Evolutionary conservation across 1,284 basidiomycete genomes (phyloP), one percentile per base, ranked within the genome.

Genomic region (Amylostereum areolatum): DNA sequence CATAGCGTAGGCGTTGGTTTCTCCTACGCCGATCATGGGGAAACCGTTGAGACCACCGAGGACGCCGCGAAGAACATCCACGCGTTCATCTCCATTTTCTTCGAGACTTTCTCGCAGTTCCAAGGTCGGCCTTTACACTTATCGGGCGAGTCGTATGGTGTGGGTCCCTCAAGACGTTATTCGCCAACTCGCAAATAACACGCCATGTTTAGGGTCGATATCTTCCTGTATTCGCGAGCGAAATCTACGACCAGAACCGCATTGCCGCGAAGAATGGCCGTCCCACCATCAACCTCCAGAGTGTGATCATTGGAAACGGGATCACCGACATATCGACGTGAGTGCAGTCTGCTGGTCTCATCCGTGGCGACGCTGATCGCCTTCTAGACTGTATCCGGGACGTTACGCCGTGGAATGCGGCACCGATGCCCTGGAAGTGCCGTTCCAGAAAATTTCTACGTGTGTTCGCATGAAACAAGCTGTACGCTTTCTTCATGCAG

Each of bases 141-240:
- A 46, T 72, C 85, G 1, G 85, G 85, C 36, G 85, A 89, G 63
- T 85, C 81, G 0, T 86, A 85, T 54, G 79, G 73, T 7, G 78
- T 77, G 52, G 57, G 72, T 61, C 8, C 12, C 12, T 6, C 18
- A 27, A 66, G 65, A 4, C 68, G 72, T 4, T 71, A 69, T n/a
- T 71, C 66, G 59, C 62, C 61, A 35, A 68, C 70, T 48, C 63
- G 65, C 25, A 63, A 70, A 39, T 67, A 70, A 55, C 70, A 70
- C 4, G 58, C 67, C 44, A 32, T 40, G 29, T 33, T 18, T 41
- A 83, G 78, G 88, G 90, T 1, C 80, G 85, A 36, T 92, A 92
- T 64, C 70, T 92, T 2, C 90, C 89, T 1, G 75, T 90, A 5
- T 92, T 92, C 53, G 89, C 89, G 0, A 80, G 82, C 45, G 83